Evolutionary conservation across 169 alveolate genomes (phyloP).

Genomic region (Plasmodium vinckei): DNA sequence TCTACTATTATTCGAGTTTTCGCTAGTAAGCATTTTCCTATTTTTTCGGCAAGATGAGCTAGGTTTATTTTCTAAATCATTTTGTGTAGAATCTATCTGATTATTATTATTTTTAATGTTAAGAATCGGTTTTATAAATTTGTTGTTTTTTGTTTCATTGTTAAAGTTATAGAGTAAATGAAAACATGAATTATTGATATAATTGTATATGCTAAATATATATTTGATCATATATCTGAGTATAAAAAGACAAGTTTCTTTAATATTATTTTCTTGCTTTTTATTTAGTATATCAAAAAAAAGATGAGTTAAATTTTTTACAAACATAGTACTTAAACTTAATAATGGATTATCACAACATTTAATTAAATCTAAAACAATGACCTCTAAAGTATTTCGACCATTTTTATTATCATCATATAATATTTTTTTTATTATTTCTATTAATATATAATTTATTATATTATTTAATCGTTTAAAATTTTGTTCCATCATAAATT

Average conservation of each 20-base stretch:
- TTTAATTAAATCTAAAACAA: constrained; percentile 53
- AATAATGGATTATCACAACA: constrained; percentile 74
- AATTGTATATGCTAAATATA: constrained; percentile 54
- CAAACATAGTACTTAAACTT: constrained; percentile 49
- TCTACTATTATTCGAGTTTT: too few relatives aligned
- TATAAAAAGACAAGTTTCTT: constrained; percentile 38
- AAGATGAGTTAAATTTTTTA: constrained; percentile 44
- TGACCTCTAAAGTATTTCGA: constrained; percentile 23
- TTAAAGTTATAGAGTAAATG: constrained; percentile 49
- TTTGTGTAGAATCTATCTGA: too few relatives aligned
- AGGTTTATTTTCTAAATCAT: too few relatives aligned
- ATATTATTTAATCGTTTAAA: constrained; percentile 46
- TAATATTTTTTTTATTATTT: constrained; percentile 48
- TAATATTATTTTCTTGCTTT: constrained; percentile 49
- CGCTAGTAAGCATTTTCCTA: not conserved
- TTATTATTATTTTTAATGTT: not conserved
- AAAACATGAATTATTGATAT: constrained; percentile 40
- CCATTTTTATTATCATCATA: constrained; percentile 62
- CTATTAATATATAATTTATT: constrained; percentile 60
- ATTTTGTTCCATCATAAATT: constrained; percentile 41
- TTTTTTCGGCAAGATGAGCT: not conserved
- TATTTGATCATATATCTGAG: constrained; percentile 58
- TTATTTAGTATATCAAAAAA: constrained; percentile 50
- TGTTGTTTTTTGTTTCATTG: constrained; percentile 12
- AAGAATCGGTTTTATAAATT: constrained; percentile 49